Base-by-base conservation (phyloP, 2,329 filamentous ascomycete genomes). In the Teratosphaeriaceae sp. region DNA sequence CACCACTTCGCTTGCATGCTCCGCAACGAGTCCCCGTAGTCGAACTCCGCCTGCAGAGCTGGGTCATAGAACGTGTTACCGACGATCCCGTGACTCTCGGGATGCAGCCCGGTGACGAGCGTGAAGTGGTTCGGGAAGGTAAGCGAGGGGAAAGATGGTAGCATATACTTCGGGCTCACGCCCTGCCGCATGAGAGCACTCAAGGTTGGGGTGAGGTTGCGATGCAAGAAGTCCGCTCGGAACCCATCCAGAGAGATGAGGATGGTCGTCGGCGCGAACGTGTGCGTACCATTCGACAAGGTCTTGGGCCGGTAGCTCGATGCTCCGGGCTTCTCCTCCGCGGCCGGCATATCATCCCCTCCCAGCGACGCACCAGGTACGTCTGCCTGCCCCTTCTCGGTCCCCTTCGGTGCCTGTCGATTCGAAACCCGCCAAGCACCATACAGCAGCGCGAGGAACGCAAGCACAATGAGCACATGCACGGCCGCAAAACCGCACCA, bases 121-220 rank as follows among this genome's bases (percentile, higher is more conserved):
- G 90, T 96, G 64, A 90, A 96, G 64, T 97, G 92, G 56, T 97
- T 70, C 3, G 92, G 92, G 56, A 98, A 98, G 0, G 92, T 98
- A 35, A 98, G 87, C 18, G 87, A 94, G 0, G 92, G 92, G 53
- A 98, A 98, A 29, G 88, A 94, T 0, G 92, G 92, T 5, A 80
- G 75, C 88, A 98, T 96, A 66, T 90, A 96, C 51, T 80, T 76
- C 2, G 92, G 90, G 5, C 89, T 95, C 9, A 97, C 81, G 22
- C 92, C 92, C 51, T 88, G 80, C 47, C 79, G 76, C 48, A 95
- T 73, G 51, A 98, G 84, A 2, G 80, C 75, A 53, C 80, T 86
- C 7, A 98, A 71, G 2, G 83, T 81, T 1, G 90, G 92, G 1
- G 90, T 96, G 23, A 97, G 68, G 1, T 82, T 84, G 12, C 88